Evolutionary conservation across 352 stramenopile species (phyloP), one percentile per base, ranked within the genome.

Genomic region (Phytopythium kandeliae): DNA sequence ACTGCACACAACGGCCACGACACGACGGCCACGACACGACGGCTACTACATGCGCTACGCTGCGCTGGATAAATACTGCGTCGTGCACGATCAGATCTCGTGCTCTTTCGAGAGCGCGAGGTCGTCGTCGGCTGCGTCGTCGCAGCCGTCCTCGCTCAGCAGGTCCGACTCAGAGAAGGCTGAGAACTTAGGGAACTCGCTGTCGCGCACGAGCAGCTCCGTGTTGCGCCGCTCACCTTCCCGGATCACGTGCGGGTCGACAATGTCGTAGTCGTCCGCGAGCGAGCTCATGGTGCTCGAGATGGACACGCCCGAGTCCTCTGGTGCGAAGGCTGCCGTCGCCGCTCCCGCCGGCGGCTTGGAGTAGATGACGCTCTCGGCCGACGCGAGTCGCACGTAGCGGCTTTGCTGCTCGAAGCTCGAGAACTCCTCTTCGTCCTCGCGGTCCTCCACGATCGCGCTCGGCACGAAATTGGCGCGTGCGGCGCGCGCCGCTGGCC

Each of bases 241-340:
- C 3, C 48, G 64, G 48, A 91, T 69, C 36, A 67, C 79, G 24
- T 63, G 65, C 2, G 74, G 73, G 52, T 82, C 74, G 0, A 91
- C 77, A 30, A 91, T 91, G 44, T 91, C 79, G 44, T 82, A 91
- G 55, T 90, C 76, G 51, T 84, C 78, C 5, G 54, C 48, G 24
- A 22, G 35, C 28, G 46, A 50, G 30, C 45, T 48, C 51, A 62
- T 77, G 54, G 69, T 67, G 48, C 69, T 67, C 46, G 69, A 56
- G 38, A 56, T 54, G 45, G 72, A 65, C 33, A 68, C 36, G 48
- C 52, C 47, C 21, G 55, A 72, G 6, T 35, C 42, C 3, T 63
- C 60, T 12, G 21, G 30, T 8, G 51, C 58, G 31, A 52, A 33
- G 16, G 49, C 54, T 35, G 25, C 34, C 5, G 30, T 47, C 42